Evolutionary conservation across 2,329 filamentous ascomycete species (phyloP), one percentile per base, ranked within the genome.

Genomic region (Talaromyces sp.): DNA sequence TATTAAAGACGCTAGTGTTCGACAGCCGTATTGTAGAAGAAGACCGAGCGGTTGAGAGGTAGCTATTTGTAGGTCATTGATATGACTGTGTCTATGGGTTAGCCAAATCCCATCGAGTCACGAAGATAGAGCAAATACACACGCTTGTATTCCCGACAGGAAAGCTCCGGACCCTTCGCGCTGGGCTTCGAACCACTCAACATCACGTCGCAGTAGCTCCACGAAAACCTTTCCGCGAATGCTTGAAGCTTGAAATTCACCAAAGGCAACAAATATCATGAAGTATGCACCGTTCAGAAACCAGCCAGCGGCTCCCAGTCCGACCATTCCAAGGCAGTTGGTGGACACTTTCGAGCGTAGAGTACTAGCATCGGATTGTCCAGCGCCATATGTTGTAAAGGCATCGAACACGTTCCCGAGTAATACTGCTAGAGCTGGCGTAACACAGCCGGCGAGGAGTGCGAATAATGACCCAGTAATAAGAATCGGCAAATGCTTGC

Each of bases 181-280:
- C 47, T 86, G 81, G 16, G 80, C 77, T 67, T 97, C 91, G 65
- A 90, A 96, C 91, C 92, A 97, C 41, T 81, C 79, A 67, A 94
- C 83, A 11, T 93, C 84, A 65, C 87, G 90, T 5, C 77, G 73
- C n/a, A 96, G 68, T 32, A 97, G 75, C 2, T 82, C 82, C 1
- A 75, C 63, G 65, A 96, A 96, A 2, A 94, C 72, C 4, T 74
- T 76, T 14, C 80, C 76, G 4, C 91, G 82, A 6, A 85, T 86
- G 42, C 74, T 82, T 29, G 81, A 82, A 0, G 88, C 90, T 60
- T 96, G 90, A 2, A 90, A 64, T 70, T 97, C 92, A 13, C 92
- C 90, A 69, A 94, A 94, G 0, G 82, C 68, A 27, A 93, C 77
- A 86, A 92, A 97, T 0, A 83, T 70, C 1, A 80, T 79, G 62